Evolutionary conservation across 2,329 filamentous ascomycete genomes (phyloP), one percentile per base, ranked within the genome.

Genomic region (Penicillium sp.): DNA sequence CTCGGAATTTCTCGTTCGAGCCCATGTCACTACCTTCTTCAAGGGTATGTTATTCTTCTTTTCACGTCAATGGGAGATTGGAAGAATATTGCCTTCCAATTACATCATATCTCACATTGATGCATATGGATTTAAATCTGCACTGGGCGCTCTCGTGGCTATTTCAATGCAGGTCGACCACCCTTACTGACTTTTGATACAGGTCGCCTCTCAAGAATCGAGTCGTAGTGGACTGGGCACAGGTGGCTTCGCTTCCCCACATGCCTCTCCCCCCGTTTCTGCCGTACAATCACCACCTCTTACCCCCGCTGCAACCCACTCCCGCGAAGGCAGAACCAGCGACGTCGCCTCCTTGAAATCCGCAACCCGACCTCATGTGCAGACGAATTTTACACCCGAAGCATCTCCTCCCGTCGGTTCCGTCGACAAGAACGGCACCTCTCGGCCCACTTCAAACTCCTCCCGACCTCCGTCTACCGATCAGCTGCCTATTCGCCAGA

Each of bases 1-100:
- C 96, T 80, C 89, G 89, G 70, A 90, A 92, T 70, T 96, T 91
- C 75, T 87, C 89, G 42, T 97, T 92, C 68, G 92, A 97, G 71
- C 88, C 93, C 32, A 87, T 96, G 60, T 97, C 94, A 34, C 81
- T 97, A 49, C 93, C 94, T 56, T 67, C 73, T 14, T 76, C 69
- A 42, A 73, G 75, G 60, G 75, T 78, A 75, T 49, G 74, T 74
- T 9, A 32, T 27, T 40, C 38, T 47, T 24, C 54, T 22, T 52
- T 52, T 18, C 52, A 40, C 47, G 52, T 18, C 52, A 40, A 47
- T 54, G 42, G 62, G 11, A 32, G 22, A n/a, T 49, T 43, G 40
- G 24, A 21, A 18, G 8, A 18, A 27, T 32, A 24, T 31, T 7
- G 10, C 0, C 11, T 24, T 27, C 13, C 47, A 42, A 27, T 45